phyloP scores from a whole-genome alignment of 768 basidiomycete genomes.

The Piloderma croceum region DNA sequence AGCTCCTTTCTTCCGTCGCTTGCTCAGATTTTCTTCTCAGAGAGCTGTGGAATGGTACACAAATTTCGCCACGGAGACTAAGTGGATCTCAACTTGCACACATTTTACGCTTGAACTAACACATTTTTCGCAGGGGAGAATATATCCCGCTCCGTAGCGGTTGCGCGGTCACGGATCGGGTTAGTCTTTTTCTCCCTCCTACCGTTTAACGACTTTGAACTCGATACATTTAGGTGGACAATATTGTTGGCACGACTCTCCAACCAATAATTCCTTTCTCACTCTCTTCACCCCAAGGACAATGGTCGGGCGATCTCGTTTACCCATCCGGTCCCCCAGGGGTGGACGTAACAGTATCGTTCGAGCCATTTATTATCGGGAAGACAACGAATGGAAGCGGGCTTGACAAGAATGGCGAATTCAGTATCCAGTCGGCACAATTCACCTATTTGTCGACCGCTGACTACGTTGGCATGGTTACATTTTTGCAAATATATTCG shows the following conservation, averaged over 20 bases:
- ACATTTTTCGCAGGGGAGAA: conserved; percentile 4
- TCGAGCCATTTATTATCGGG: too few species aligned
- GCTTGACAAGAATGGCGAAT: too few species aligned
- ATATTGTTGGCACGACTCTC: conserved; percentile 6
- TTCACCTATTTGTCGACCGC: too few species aligned
- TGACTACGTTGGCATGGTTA: too few species aligned
- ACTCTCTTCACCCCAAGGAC: too few species aligned
- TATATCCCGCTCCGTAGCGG: conserved; percentile 5
- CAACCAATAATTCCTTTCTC: too few species aligned
- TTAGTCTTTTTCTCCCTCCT: conserved; percentile 5
- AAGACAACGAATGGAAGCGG: too few species aligned
- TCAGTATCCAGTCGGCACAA: too few species aligned
- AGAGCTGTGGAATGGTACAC: conserved; percentile 2
- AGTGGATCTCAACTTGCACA: conserved; percentile 6
- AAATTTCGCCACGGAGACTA: conserved; percentile 3
- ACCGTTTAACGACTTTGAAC: conserved; percentile 4
- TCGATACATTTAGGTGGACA: conserved; percentile 6
- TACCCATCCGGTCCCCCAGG: too few species aligned
- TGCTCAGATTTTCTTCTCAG: conserved; percentile 4
- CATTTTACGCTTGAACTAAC: conserved; percentile 4
- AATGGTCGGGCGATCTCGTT: too few species aligned
- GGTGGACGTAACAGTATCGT: too few species aligned
- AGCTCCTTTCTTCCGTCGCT: conserved; percentile 5
- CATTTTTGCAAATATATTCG: too few species aligned
- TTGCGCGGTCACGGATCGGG: conserved; percentile 2